Base-by-base conservation (phyloP, 495 filamentous ascomycete genomes). In the Hyphodiscus hymeniophilus region DNA sequence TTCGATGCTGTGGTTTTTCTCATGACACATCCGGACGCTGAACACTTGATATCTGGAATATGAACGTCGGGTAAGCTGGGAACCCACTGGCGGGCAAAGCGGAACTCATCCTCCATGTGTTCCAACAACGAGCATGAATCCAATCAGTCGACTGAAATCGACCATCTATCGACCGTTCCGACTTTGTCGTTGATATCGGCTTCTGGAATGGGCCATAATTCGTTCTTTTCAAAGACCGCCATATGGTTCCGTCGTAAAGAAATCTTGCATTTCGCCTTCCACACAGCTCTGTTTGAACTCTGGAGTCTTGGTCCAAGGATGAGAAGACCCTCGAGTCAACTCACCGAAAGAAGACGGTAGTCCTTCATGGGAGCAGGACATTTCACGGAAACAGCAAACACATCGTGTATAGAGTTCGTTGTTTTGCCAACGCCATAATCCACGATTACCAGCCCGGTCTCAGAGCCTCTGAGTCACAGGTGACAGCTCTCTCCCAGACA, bases 391-490 rank as follows among this genome's bases (percentile, higher is more conserved):
- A n/a, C n/a, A n/a, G n/a, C 18, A 75, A 62, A 42, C 74, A 75
- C 70, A 73, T 72, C 3, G 63, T 60, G 45, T 61, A 75, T 0
- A 75, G 35, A 23, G 72, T 68, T 3, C 72, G 64, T 22, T 69
- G 57, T 38, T 69, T 74, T 12, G 71, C 57, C 44, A 66, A 66
- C 15, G 67, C 60, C 6, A 70, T 54, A 38, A 75, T 69, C 72
- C 71, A 75, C 17, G 64, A 60, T 52, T 74, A 71, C 72, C 70
- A 75, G 31, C 44, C 60, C 0, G 72, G 72, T 2, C 68, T 62
- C 7, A 59, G 38, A 18, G n/a, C n/a, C n/a, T n/a, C n/a, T n/a
- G n/a, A n/a, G n/a, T n/a, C n/a, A n/a, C n/a, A n/a, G 57, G 59
- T 23, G 52, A 53, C 23, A 60, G 51, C 32, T 75, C 72, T n/a